These are phyloP conservation scores for Ceratopteris richardii DNA, from an alignment of 75 land plant genomes.

Conservation along the genomic window DNA sequence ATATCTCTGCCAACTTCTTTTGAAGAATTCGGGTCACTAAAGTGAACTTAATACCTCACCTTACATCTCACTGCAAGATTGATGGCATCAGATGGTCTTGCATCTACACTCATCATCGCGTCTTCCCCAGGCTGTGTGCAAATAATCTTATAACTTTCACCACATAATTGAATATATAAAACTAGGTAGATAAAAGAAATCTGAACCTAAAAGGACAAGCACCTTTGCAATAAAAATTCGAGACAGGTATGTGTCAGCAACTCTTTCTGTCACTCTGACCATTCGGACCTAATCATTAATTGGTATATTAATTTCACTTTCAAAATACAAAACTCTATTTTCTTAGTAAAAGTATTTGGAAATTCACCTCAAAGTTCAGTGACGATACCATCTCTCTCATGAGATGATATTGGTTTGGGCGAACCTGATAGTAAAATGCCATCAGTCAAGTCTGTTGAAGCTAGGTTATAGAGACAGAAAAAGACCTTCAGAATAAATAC, in stretches of 20 bases:
- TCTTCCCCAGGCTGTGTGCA: conserved; percentile 55
- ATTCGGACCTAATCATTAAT: conserved; percentile 39
- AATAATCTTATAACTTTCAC: too few relatives aligned
- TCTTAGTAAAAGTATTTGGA: neutral
- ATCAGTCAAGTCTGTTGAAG: neutral
- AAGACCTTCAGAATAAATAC: neutral
- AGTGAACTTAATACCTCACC: conserved; percentile 36
- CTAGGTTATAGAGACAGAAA: too few relatives aligned
- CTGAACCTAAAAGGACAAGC: too few relatives aligned
- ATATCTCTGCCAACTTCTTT: too few relatives aligned
- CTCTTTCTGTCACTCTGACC: conserved; percentile 68
- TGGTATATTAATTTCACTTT: neutral
- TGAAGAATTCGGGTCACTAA: too few relatives aligned
- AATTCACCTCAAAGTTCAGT: conserved; percentile 20
- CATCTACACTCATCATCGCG: conserved; percentile 50
- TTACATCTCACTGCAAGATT: conserved; percentile 68
- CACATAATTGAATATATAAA: too few relatives aligned
- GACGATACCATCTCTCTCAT: conserved; percentile 20
- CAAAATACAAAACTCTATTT: neutral
- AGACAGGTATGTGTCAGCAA: conserved; percentile 64
- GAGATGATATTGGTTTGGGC: conserved; percentile 29
- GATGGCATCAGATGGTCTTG: conserved; percentile 85
- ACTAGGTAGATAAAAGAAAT: neutral
- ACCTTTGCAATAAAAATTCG: conserved; percentile 61
- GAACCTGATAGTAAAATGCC: conserved; percentile 13